phyloP scores from a whole-genome alignment of 768 basidiomycete species.

The Tricholoma flavovirens region DNA sequence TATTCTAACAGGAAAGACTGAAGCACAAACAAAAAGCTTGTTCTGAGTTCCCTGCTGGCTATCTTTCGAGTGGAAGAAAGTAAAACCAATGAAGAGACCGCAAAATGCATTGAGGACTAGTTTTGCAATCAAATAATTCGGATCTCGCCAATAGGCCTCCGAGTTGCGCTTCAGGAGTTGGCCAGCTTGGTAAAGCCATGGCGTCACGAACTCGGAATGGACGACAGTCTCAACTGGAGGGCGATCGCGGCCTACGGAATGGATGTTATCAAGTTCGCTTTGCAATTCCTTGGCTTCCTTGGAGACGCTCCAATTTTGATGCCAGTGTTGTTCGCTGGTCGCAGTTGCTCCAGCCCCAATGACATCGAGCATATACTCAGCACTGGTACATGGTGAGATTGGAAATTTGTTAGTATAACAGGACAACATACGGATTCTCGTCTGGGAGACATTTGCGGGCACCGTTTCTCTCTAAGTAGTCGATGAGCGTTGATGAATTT shows the following conservation, averaged over 20 bases:
- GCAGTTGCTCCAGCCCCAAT: slow-evolving; percentile 73
- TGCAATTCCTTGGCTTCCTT: slow-evolving; percentile 34
- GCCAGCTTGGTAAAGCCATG: slow-evolving; percentile 45
- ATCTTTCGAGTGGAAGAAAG: slow-evolving; percentile 53
- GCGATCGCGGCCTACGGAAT: slow-evolving; percentile 42
- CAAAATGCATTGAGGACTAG: slow-evolving; percentile 46
- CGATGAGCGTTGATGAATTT: slow-evolving; percentile 55
- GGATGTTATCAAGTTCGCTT: slow-evolving; percentile 41
- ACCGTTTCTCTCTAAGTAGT: slow-evolving; percentile 73
- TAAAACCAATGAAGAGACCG: slow-evolving; percentile 56
- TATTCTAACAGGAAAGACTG: slow-evolving; percentile 12
- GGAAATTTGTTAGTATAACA: neutral
- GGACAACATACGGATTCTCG: slow-evolving; percentile 62
- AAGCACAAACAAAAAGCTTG: slow-evolving; percentile 52
- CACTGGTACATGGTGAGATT: slow-evolving; percentile 27
- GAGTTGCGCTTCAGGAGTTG: slow-evolving; percentile 40
- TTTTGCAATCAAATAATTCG: slow-evolving; percentile 58
- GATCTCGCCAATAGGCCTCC: slow-evolving; percentile 48
- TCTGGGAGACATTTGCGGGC: slow-evolving; percentile 51
- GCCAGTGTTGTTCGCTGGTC: slow-evolving; percentile 50
- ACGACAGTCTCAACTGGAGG: slow-evolving; percentile 33
- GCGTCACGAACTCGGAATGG: slow-evolving; percentile 42
- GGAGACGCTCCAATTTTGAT: slow-evolving; percentile 48
- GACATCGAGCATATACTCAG: slow-evolving; percentile 63
- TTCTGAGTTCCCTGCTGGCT: slow-evolving; percentile 57